Evolutionary conservation across 768 basidiomycete genomes (phyloP), one percentile per base, ranked within the genome.

Genomic region (Lentinula detonsa): DNA sequence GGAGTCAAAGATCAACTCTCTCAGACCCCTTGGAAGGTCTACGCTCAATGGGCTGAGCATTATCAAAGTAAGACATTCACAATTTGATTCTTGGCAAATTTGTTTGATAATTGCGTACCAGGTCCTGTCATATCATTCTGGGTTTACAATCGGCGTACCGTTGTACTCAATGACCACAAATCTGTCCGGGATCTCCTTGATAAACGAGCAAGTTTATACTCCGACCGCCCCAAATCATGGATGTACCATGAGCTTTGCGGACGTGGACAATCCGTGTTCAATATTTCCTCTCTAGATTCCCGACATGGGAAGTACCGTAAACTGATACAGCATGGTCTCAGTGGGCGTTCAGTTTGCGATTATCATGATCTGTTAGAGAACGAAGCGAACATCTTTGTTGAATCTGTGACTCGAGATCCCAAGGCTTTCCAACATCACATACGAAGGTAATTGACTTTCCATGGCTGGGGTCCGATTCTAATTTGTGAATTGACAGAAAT

Each of bases 141-240:
- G 35, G 66, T 77, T 28, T 74, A 80, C 62, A 82, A 80, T 61
- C 72, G 70, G n/a, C 71, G 70, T 21, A 71, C 80, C 28, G 65
- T 86, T 52, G 74, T 85, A 45, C 72, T 86, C 8, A 85, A 84
- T 68, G 76, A 75, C 51, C 71, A 72, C 50, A 64, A 67, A 28
- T 70, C 79, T 7, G 76, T 82, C 4, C 68, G 73, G 54, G 77
- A 83, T 33, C 73, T 87, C 4, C 75, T 87, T 7, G 80, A 81
- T 57, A 74, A 75, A 60, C 78, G 84, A 21, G 77, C 81, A 33
- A 69, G 68, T 48, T 78, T 80, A 37, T 86, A 86, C 63, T 85
- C 84, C 5, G 83, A 84, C 62, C 77, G 84, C 7, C 84, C 83
- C 2, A 71, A 71, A 56, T 72, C 71, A 5, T 75, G 74, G 71